Evolutionary conservation across 768 basidiomycete species (phyloP).

Genomic region (Clathrus columnatus): DNA sequence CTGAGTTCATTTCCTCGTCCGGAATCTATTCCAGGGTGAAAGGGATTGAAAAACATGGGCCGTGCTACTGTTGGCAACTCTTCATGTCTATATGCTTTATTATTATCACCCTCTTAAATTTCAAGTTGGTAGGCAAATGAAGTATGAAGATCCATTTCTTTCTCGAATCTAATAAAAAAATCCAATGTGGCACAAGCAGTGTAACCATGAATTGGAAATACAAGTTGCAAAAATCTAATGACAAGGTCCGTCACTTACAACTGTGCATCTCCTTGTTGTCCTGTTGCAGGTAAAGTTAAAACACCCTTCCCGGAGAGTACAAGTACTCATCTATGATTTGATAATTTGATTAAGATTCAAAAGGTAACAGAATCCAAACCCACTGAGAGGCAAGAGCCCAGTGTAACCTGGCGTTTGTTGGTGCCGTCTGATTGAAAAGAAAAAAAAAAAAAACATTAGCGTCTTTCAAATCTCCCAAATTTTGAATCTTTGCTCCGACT

Average conservation of each 20-base stretch:
- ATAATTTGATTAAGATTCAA: neutral
- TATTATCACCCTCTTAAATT: no score
- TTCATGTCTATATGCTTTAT: no score
- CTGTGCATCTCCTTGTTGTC: neutral
- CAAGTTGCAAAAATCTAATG: no score
- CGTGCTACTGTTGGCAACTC: no score
- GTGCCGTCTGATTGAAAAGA: neutral
- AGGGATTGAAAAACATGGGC: no score
- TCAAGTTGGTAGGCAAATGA: no score
- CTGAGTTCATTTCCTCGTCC: no score
- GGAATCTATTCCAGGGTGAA: no score
- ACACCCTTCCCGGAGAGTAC: neutral
- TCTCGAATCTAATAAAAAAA: no score
- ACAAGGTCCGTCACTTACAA: neutral
- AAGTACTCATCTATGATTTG: conserved; percentile 6
- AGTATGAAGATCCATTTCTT: no score
- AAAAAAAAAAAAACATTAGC: conserved; percentile 3
- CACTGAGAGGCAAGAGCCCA: neutral
- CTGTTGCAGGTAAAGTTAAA: conserved; percentile 1
- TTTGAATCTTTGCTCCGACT: conserved; percentile 17
- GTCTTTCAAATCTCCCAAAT: conserved; percentile 15
- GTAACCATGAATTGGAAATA: no score
- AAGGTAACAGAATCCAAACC: neutral
- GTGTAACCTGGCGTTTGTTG: conserved; percentile 1
- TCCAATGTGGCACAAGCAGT: no score